Conservation (phyloP, 169 alveolate genomes). For the Besnoitia besnoiti region DNA sequence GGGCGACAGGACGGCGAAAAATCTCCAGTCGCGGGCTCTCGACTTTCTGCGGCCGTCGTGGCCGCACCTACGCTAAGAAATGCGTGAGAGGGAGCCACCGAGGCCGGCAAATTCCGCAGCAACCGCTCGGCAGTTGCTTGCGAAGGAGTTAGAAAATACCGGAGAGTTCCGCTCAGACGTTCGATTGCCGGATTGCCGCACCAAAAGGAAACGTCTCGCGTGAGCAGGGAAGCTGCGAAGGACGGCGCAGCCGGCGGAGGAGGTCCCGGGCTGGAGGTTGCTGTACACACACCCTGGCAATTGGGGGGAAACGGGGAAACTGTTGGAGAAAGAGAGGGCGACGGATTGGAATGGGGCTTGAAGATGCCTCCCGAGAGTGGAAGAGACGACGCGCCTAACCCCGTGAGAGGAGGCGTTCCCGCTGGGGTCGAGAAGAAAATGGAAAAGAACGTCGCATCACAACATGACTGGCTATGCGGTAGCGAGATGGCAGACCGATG, state of each 20-base stretch:
- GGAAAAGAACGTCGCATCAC: constrained; percentile 17
- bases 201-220: constrained; percentile 16
- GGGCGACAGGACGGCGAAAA: not conserved
- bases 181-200: constrained; percentile 39
- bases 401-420: not conserved
- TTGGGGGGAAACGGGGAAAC: not conserved
- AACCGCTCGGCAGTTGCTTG: constrained; percentile 13
- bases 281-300: not conserved
- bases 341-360: not conserved
- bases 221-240: not conserved
- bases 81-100: not conserved
- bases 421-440: constrained; percentile 17
- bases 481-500: not conserved
- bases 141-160: constrained; percentile 17
- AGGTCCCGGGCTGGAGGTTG: not conserved
- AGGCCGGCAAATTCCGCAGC: constrained; percentile 7
- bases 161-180: constrained; percentile 4
- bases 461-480: not conserved
- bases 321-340: not conserved
- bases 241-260: not conserved
- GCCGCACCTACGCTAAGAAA: not conserved
- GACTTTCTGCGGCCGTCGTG: not conserved
- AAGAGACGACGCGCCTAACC: not conserved
- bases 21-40: not conserved
- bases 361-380: not conserved